Base-by-base conservation (phyloP, 306 rosid species). In the Castanea sativa region DNA sequence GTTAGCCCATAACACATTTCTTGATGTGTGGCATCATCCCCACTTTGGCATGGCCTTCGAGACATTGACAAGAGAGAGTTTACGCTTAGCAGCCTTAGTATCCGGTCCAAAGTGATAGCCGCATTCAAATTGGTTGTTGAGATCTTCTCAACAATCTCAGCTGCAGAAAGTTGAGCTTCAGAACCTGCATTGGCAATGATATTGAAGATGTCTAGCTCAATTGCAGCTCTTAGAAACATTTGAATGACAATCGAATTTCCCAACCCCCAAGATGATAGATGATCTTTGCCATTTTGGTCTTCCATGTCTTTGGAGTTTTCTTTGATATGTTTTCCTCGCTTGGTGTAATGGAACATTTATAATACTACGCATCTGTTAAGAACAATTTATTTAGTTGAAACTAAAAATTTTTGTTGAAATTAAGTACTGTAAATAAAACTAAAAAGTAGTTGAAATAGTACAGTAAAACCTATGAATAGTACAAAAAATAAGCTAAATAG, bases 161-260 rank as follows among this genome's bases (percentile, higher is more conserved):
- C 35, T 8, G 82, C 29, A 13, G 78, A 60, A 3, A 79, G 77
- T 25, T 79, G n/a, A 20, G 82, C 71, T 30, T 29, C 67, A 23
- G 55, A 76, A 4, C 77, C 82, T 7, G 77, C 67, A 6, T 59
- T 27, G 15, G 82, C 82, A 10, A 79, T 79, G 70, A 59, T 79
- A 5, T 18, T 51, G 64, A 79, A 79, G 67, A 72, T 60, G 41
- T 79, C 25, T 14, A 79, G 78, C 57, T 79, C 73, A 25, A 73
- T 21, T 5, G 82, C 78, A 14, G 78, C 82, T 32, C 38, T 61
- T 21, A 73, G 32, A n/a, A 5, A 12, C 30, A 59, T 59, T 10
- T 59, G 65, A 59, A 59, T 9, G 65, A 27, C 1, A 5, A 11
- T 27, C 1, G 25, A 59, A 59, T 13, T 4, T 59, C 6, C 65